phyloP scores from a whole-genome alignment of 75 land plant species.

The Picea sitchensis region DNA sequence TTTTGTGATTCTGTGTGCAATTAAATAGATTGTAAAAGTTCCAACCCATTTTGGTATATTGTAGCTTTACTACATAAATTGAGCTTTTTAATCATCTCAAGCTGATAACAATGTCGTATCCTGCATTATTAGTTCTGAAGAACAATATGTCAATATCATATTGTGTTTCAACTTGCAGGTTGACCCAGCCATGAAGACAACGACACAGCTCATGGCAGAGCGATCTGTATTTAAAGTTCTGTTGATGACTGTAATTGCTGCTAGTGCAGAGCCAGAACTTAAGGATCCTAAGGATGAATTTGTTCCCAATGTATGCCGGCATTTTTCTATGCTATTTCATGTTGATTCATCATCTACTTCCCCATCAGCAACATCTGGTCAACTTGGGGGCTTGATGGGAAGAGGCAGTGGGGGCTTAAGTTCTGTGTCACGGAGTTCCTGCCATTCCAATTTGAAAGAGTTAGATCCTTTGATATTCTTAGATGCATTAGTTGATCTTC shows the following conservation, averaged over 20 bases:
- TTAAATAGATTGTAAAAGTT: not conserved
- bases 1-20: not conserved
- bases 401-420: slow-evolving; percentile 22
- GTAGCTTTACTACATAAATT: not conserved
- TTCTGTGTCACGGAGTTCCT: slow-evolving; percentile 34
- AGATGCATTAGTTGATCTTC: slow-evolving; percentile 96
- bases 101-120: too few relatives aligned
- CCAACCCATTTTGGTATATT: not conserved
- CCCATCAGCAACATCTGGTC: slow-evolving; percentile 21
- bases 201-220: slow-evolving; percentile 98
- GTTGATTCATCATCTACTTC: slow-evolving; percentile 44
- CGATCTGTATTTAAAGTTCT: slow-evolving; percentile 91
- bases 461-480: slow-evolving; percentile 92
- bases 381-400: slow-evolving; percentile 28
- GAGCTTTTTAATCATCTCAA: not conserved
- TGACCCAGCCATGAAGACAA: slow-evolving; percentile 97
- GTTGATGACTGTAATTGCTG: slow-evolving; percentile 83
- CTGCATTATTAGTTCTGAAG: too few relatives aligned
- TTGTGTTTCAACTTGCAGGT: slow-evolving; percentile 40
- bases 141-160: not conserved
- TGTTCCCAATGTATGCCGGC: slow-evolving; percentile 82
- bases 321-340: slow-evolving; percentile 99
- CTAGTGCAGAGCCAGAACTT: slow-evolving; percentile 82
- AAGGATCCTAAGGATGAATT: slow-evolving; percentile 85
- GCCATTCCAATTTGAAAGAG: slow-evolving; percentile 73